These are phyloP conservation scores for Leccinum olivaceopallidum DNA, from an alignment of 768 basidiomycete species.

Conservation along the genomic window DNA sequence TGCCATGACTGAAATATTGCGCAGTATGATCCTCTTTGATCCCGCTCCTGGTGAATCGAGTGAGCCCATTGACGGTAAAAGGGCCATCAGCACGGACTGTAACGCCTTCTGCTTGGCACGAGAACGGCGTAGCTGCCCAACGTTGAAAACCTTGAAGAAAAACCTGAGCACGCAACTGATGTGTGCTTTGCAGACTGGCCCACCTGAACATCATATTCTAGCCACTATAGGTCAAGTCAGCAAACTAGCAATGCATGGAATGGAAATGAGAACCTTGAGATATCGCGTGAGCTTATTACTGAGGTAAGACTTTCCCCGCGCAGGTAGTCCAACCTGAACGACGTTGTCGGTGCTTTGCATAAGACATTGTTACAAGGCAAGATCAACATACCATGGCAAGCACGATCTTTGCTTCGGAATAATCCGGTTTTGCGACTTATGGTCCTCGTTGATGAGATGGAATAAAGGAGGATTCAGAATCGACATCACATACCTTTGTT, in stretches of 20 bases:
- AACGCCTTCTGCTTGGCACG: constrained; percentile 81
- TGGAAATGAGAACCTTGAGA: constrained; percentile 62
- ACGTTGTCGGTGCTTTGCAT: neutral
- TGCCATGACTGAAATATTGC: constrained; percentile 85
- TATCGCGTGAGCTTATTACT: constrained; percentile 98
- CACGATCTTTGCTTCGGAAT: constrained; percentile 98
- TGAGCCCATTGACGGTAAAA: constrained; percentile 7
- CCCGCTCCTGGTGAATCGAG: constrained; percentile 54
- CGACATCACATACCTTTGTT: constrained; percentile 62
- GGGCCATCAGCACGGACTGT: constrained; percentile 45
- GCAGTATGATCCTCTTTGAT: constrained; percentile 91
- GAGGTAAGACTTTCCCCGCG: constrained; percentile 96
- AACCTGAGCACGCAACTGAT: constrained; percentile 1
- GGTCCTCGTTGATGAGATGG: neutral
- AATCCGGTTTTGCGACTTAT: constrained; percentile 92
- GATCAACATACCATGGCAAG: constrained; percentile 78
- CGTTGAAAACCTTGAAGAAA: constrained; percentile 84
- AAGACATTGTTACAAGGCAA: neutral
- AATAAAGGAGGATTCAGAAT: constrained; percentile 3
- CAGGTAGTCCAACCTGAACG: constrained; percentile 89
- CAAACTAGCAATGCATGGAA: constrained; percentile 1
- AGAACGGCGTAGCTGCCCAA: constrained; percentile 88
- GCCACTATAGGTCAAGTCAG: constrained; percentile 65
- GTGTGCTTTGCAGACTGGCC: neutral
- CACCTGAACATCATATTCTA: constrained; percentile 96